Conservation (phyloP, 495 filamentous ascomycete species). For the Aspergillus hancockii region DNA sequence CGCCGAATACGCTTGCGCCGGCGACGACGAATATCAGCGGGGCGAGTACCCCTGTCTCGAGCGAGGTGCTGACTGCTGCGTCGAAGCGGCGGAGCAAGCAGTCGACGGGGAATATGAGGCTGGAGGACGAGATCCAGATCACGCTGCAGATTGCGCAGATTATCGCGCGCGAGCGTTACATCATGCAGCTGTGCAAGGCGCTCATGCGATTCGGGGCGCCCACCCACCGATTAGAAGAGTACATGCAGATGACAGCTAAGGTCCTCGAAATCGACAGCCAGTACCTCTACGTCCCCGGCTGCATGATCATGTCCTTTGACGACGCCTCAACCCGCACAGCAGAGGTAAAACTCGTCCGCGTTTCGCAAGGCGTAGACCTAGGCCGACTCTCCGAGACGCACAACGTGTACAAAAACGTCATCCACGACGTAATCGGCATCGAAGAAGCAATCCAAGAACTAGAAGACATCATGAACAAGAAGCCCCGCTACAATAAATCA, state of each 20-base stretch:
- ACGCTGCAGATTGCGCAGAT: slow-evolving; percentile 84
- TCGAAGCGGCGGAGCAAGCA: slow-evolving; percentile 32
- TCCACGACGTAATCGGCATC: slow-evolving; percentile 80
- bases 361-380: slow-evolving; percentile 74
- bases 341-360: slow-evolving; percentile 82
- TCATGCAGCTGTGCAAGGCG: slow-evolving; percentile 79
- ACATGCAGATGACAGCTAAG: slow-evolving; percentile 84
- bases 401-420: slow-evolving; percentile 85
- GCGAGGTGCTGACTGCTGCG: slow-evolving; percentile 31
- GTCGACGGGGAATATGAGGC: slow-evolving; percentile 19
- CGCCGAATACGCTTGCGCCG: slow-evolving; percentile 29
- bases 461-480: slow-evolving; percentile 64
- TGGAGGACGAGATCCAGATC: slow-evolving; percentile 68
- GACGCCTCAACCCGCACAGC: slow-evolving; percentile 84
- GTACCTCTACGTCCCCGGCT: slow-evolving; percentile 85
- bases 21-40: slow-evolving; percentile 24
- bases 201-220: slow-evolving; percentile 80
- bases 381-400: slow-evolving; percentile 80
- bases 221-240: slow-evolving; percentile 73
- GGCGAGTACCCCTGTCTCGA: slow-evolving; percentile 32
- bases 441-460: slow-evolving; percentile 75
- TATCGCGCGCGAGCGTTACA: slow-evolving; percentile 76
- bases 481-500: slow-evolving; percentile 64
- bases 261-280: slow-evolving; percentile 86
- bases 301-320: slow-evolving; percentile 93